Evolutionary conservation across 192 early-diverging fungal species (phyloP), one percentile per base, ranked within the genome.

Genomic region (Coemansia sp.): DNA sequence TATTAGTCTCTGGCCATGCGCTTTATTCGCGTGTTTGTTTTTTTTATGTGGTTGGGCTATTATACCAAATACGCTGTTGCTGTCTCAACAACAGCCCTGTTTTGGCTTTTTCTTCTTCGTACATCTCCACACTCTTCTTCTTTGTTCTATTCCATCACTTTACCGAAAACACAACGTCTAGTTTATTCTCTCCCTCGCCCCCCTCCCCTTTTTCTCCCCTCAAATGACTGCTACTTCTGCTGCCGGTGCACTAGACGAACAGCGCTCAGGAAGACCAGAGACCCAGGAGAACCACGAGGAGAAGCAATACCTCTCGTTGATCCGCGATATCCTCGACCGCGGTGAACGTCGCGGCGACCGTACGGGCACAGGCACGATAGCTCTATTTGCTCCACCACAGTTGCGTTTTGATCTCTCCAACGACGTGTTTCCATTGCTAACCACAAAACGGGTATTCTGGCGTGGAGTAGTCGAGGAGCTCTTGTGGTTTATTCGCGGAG

Each of bases 371-470:
- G 88, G 90, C 36, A 92, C 90, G 0, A 25, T 84, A 5, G 84
- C 88, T 9, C 48, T 92, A 14, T 92, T 92, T 67, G 93, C 92
- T 1, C 93, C 97, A 17, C 85, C 87, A 3, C 87, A 86, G 49
- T 68, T 97, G 46, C 86, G 92, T 7, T 99, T 94, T 53, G 84
- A 79, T 10, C 80, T 99, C 15, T 50, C 78, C 22, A 66, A 90
- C 58, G 78, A 85, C 57, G 54, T 72, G 17, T 84, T 97, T 46
- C 97, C 97, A 2, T 77, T 96, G 23, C 76, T 99, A 18, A 97
- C 97, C 5, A 95, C 95, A 9, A 99, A 99, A 68, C 85, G 92
- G 36, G 94, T 97, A 3, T 91, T 92, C 53, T 85, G 87, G 50
- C 85, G 95, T 28, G 86, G 84, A 5, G 90, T 99, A 0, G 82